Percentiles rank a stretch among this genome's conserved stretches.
These are phyloP conservation scores for Fusarium sp. DNA, from an alignment of 2,329 filamentous ascomycete species.

Conservation along the genomic window DNA sequence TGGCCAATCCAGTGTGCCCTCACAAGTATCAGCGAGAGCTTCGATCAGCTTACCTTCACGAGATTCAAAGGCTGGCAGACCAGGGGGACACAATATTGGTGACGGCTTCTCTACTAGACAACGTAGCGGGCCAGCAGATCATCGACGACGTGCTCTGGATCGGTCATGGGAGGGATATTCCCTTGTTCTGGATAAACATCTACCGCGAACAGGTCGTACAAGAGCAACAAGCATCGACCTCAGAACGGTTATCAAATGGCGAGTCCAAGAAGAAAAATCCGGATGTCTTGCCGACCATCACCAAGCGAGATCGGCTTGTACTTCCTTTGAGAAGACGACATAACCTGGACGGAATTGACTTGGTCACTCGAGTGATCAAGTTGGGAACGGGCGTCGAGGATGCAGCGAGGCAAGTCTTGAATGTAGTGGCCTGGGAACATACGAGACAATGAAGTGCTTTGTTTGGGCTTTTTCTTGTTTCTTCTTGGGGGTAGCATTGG, in stretches of 20 bases:
- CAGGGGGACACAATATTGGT: constrained; percentile 13
- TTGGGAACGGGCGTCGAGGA: background rate
- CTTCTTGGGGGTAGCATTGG: background rate
- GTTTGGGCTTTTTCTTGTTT: background rate
- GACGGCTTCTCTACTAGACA: constrained; percentile 9
- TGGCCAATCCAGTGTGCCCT: background rate
- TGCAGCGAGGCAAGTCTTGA: background rate
- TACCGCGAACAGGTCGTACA: background rate
- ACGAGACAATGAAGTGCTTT: background rate
- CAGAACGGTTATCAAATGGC: background rate
- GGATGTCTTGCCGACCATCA: background rate
- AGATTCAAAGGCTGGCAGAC: constrained; percentile 12
- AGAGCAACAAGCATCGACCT: background rate
- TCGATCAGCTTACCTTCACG: constrained; percentile 16
- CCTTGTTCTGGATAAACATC: constrained; percentile 22
- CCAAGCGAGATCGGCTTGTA: background rate
- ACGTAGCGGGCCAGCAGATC: background rate
- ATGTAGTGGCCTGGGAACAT: background rate
- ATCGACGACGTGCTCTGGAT: constrained; percentile 6
- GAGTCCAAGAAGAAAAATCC: background rate
- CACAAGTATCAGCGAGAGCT: background rate
- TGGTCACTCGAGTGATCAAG: constrained; percentile 1
- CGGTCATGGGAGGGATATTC: background rate
- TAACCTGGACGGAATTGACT: background rate
- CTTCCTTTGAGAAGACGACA: background rate